Evolutionary conservation across 1,284 basidiomycete species (phyloP).

Genomic region (Puccinia coronata): DNA sequence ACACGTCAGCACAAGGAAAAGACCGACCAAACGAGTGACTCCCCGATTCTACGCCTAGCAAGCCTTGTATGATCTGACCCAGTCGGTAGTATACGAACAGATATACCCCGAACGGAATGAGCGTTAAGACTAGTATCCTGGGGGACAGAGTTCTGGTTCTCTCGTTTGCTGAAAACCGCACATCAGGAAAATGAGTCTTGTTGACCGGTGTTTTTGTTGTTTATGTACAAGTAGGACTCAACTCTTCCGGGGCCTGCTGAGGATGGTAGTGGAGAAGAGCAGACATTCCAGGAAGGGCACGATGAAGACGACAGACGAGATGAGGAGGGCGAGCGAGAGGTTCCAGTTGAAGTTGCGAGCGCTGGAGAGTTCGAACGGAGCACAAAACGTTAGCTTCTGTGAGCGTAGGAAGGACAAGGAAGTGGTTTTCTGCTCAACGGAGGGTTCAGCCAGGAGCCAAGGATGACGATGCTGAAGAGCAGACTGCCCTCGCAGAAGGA

Average conservation of each 20-base stretch:
- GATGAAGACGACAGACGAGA: conserved; percentile 56
- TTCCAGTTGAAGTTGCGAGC: conserved; percentile 56
- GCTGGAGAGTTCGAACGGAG: too few species aligned
- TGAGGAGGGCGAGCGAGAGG: conserved; percentile 54
- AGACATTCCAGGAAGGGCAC: conserved; percentile 42
- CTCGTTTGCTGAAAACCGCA: conserved; percentile 51
- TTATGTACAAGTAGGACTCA: not conserved
- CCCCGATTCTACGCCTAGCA: conserved; percentile 54
- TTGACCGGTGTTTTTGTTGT: conserved; percentile 32
- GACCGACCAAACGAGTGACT: conserved; percentile 54
- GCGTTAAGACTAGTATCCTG: conserved; percentile 53
- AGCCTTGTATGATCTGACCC: conserved; percentile 53
- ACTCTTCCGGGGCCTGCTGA: conserved; percentile 15
- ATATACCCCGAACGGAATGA: conserved; percentile 55
- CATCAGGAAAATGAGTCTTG: conserved; percentile 53
- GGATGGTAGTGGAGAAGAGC: conserved; percentile 32
- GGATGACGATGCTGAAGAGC: conserved; percentile 57
- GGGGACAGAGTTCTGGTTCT: conserved; percentile 27
- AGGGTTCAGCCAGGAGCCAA: conserved; percentile 53
- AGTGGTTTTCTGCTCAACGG: not conserved
- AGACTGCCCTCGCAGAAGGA: conserved; percentile 56
- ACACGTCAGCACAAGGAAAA: not conserved
- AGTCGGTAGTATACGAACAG: conserved; percentile 55
- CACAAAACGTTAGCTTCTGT: too few species aligned
- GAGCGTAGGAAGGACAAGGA: too few species aligned